Evolutionary conservation across 805 yeast species (phyloP).

Genomic region (Kurtzmaniella cleridarum): DNA sequence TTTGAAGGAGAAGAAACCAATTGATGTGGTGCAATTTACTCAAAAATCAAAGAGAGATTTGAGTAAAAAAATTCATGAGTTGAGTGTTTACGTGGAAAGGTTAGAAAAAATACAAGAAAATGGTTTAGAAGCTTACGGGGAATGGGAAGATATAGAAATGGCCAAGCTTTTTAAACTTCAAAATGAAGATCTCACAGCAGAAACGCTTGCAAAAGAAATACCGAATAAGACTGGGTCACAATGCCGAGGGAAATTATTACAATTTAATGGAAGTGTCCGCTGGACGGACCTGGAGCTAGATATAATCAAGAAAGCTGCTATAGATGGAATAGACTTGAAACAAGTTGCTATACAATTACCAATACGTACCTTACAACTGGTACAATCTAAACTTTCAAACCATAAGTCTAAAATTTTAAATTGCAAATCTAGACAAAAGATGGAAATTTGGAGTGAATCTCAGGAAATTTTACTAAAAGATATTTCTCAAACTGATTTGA

Average conservation of each 20-base stretch:
- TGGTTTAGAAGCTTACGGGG: conserved; percentile 2
- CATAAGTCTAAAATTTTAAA: no score
- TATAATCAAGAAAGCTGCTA: not conserved
- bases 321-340: no score
- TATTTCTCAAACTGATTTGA: not conserved
- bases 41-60: no score
- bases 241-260: conserved; percentile 1
- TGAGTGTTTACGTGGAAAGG: not conserved
- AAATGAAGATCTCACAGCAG: not conserved
- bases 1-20: no score
- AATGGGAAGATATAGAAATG: not conserved
- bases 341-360: not conserved
- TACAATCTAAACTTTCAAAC: not conserved
- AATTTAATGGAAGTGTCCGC: conserved; percentile 1
- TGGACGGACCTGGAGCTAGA: conserved; percentile 2
- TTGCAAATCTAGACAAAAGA: not conserved
- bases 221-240: not conserved
- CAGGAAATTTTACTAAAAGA: not conserved
- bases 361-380: not conserved
- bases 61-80: no score
- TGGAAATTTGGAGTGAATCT: not conserved
- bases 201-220: not conserved
- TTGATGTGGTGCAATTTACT: no score
- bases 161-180: not conserved
- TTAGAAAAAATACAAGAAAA: not conserved